phyloP scores from a whole-genome alignment of 768 basidiomycete species.

The Mycena chlorophos region DNA sequence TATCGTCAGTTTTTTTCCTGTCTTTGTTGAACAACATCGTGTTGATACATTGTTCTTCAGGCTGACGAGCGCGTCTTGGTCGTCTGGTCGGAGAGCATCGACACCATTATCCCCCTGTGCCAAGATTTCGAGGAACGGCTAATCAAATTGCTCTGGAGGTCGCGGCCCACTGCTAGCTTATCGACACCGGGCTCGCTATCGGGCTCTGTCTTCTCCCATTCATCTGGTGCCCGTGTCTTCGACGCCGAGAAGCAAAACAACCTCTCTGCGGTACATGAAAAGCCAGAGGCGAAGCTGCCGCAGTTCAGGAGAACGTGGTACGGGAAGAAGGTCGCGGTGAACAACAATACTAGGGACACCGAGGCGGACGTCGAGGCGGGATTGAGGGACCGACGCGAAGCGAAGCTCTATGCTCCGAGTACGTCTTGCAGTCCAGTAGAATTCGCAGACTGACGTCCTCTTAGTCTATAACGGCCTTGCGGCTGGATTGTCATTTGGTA shows the following conservation, averaged over 20 bases:
- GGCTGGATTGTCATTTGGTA: constrained; percentile 56
- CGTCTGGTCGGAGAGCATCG: constrained; percentile 81
- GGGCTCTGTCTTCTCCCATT: constrained; percentile 29
- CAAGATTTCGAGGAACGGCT: constrained; percentile 76
- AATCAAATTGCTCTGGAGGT: constrained; percentile 79
- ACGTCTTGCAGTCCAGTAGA: not conserved
- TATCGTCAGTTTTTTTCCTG: constrained; percentile 49
- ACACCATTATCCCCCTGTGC: constrained; percentile 72
- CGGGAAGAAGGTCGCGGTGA: constrained; percentile 49
- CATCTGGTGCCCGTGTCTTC: constrained; percentile 29
- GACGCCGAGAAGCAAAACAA: constrained; percentile 30
- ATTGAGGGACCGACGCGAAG: constrained; percentile 26
- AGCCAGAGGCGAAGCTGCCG: constrained; percentile 32
- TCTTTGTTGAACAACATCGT: not conserved
- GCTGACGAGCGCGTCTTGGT: constrained; percentile 83
- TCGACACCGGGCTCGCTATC: constrained; percentile 26
- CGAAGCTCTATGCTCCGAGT: constrained; percentile 56
- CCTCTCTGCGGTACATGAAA: constrained; percentile 1
- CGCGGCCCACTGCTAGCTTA: constrained; percentile 38
- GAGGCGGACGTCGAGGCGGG: constrained; percentile 32
- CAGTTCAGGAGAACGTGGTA: constrained; percentile 67
- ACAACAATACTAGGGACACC: constrained; percentile 28
- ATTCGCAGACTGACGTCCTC: not conserved
- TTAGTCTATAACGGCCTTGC: constrained; percentile 61
- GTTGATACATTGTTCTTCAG: constrained; percentile 32